Base-by-base conservation (phyloP, 2,329 filamentous ascomycete species). In the Ceratocystis cubensis region DNA sequence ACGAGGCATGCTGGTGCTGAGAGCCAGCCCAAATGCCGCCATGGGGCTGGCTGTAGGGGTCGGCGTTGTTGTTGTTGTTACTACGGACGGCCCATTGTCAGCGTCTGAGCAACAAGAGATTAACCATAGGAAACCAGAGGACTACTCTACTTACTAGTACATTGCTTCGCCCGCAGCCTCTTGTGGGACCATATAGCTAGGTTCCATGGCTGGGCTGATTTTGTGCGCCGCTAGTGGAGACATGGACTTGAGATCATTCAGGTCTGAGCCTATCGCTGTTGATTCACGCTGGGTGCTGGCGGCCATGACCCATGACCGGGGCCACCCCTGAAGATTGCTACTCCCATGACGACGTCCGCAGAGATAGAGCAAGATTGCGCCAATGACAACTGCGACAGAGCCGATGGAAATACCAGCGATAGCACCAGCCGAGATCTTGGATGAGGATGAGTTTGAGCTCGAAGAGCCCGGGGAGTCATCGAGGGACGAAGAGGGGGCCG, bases 381-480 rank as follows among this genome's bases (percentile, higher is more conserved):
- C 78, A 0, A 79, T 69, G 20, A 78, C 68, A 1, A 80, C 74
- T 1, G 78, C 80, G 0, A 79, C 75, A 0, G 72, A 74, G 28
- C 83, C 83, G 45, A 87, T 76, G 0, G 77, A 78, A 37, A 87
- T 84, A 3, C 84, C 85, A 0, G 82, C 83, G 33, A 87, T 86
- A 1, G 80, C 81, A 3, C 83, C 83, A 0, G 73, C 66, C 5
- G 71, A 72, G 25, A 76, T 69, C 20, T 64, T 48, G 10, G 64
- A 33, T 41, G 65, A 30, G 22, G 68, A 65, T 62, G 48, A 63
- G 20, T 5, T 13, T 41, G 37, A 5, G 37, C 37, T 15, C 48
- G 66, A 64, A 41, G 67, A 33, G 53, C 68, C 62, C 5, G 70
- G 63, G 45, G 37, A 41, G 37, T 4, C 37, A 41, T 66, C 20